Evolutionary conservation across 2,329 filamentous ascomycete species (phyloP), one percentile per base, ranked within the genome.

Genomic region (Metarhizium sp.): DNA sequence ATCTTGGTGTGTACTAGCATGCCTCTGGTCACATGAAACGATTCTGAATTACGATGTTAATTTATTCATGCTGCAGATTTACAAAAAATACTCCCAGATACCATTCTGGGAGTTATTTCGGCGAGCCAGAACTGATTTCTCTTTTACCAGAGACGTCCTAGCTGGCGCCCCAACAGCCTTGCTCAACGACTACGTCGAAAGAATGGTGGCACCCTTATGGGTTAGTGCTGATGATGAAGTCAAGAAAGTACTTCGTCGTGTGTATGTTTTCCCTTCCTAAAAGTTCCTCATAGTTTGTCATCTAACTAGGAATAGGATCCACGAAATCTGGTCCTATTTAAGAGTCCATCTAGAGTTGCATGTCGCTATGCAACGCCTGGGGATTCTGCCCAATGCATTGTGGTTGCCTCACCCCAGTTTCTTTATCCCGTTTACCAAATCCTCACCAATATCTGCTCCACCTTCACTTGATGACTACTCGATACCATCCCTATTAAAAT

Each of bases 341-440:
- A 70, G 71, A 42, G 69, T 76, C 8, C 79, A 83, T 59, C 61
- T 83, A 1, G 75, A 80, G 52, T 63, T 81, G 4, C 81, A 75
- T 59, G 68, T 75, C n/a, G 75, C 76, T 25, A 66, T 83, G 48
- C 80, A 83, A 59, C 72, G 78, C 50, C 66, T 79, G 7, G 76
- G 75, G 6, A 65, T 84, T 14, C 67, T 77, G 47, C 67, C 77
- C 0, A 64, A 68, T 13, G 69, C 60, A 13, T 67, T 67, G 7
- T 65, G 66, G 65, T 65, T 82, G 2, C 80, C 81, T 0, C 65
- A 63, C 7, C 68, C 69, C 42, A 69, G 65, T 5, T 84, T 77
- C 63, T 82, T 82, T 59, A 62, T 84, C 18, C 80, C 81, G 0
- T 83, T 82, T 50, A 76, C 77, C 13, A 61, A 68, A 7, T 66